Conservation (phyloP, 257 asterid genomes). For the Capsicum pubescens region DNA sequence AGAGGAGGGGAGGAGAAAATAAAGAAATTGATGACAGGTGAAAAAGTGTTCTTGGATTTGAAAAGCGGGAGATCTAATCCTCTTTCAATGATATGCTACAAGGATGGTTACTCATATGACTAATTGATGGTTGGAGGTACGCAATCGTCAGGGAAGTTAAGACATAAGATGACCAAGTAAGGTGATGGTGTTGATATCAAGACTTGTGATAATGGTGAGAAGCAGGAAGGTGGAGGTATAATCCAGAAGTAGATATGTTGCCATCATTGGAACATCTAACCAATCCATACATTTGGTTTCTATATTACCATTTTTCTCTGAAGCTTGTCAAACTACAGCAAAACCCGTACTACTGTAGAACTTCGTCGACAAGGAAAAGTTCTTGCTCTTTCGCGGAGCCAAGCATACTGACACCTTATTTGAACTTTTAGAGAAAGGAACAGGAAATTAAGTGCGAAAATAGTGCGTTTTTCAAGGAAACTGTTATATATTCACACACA, state of each 20-base stretch:
- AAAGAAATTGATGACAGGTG: constrained; percentile 10
- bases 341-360: not conserved
- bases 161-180: not conserved
- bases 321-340: not conserved
- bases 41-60: not conserved
- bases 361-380: not conserved
- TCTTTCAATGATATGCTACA: not conserved
- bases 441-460: not conserved
- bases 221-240: not conserved
- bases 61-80: not conserved
- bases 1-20: not conserved
- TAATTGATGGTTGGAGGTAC: not conserved
- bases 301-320: not conserved
- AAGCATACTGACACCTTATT: not conserved
- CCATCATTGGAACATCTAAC: not conserved
- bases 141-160: not conserved
- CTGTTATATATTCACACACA: not conserved
- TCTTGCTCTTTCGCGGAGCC: not conserved
- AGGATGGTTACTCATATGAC: not conserved
- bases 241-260: constrained; percentile 5
- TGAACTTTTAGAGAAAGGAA: not conserved
- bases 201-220: not conserved
- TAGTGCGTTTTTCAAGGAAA: not conserved
- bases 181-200: not conserved
- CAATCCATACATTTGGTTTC: not conserved